A percentile compares a stretch with the other conserved stretches of the same genome.
Conservation (phyloP, 2,329 filamentous ascomycete genomes). For the Phialocephala subalpina region DNA sequence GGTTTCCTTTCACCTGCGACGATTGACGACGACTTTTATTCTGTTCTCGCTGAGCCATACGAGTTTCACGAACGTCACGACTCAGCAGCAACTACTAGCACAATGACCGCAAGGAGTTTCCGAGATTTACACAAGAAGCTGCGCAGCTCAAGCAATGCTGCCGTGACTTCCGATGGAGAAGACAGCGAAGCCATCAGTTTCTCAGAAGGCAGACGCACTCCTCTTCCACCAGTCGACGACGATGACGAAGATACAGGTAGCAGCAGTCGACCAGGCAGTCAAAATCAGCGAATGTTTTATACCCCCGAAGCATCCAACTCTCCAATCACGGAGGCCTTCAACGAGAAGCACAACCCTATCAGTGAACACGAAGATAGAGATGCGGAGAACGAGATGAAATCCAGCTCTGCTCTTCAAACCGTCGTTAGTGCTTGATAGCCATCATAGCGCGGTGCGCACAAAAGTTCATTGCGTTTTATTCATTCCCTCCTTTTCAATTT, state of each 20-base stretch:
- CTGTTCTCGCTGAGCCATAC: constrained; percentile 54
- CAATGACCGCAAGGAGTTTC: constrained; percentile 71
- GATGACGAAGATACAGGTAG: constrained; percentile 37
- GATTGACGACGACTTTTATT: constrained; percentile 58
- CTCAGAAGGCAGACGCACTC: constrained; percentile 64
- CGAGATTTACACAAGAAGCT: constrained; percentile 69
- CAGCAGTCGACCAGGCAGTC: constrained; percentile 29
- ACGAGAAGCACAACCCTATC: constrained; percentile 12
- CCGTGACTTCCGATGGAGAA: constrained; percentile 51
- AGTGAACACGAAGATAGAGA: constrained; percentile 17
- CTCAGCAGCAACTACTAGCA: constrained; percentile 71
- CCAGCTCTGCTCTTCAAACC: constrained; percentile 9
- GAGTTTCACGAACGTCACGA: constrained; percentile 58
- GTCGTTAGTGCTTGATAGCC: constrained; percentile 13
- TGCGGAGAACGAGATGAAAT: neutral
- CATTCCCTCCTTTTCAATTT: neutral
- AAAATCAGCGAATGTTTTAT: constrained; percentile 38
- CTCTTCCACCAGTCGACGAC: constrained; percentile 58
- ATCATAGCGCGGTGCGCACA: neutral
- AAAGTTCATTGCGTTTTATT: neutral
- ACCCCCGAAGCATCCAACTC: constrained; percentile 41
- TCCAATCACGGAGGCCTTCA: constrained; percentile 15
- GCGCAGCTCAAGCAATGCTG: constrained; percentile 51
- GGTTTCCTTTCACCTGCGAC: constrained; percentile 31
- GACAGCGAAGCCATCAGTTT: constrained; percentile 69